Evolutionary conservation across 164 flowering plant genomes (phyloP).

Genomic region (Taxillus chinensis): DNA sequence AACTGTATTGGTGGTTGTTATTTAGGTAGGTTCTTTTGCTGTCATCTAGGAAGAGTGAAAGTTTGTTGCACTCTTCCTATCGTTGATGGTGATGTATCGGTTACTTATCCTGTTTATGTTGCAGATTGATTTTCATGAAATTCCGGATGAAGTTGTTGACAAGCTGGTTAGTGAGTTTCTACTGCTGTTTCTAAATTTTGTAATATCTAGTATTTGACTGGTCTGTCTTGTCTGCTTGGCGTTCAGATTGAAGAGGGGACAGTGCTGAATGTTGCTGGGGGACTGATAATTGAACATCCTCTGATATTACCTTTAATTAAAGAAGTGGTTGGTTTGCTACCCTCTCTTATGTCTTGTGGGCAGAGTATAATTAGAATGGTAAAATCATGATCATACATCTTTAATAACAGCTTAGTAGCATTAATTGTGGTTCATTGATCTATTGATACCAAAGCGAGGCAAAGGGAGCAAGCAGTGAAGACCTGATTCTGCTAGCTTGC

Average conservation of each 20-base stretch:
- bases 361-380: no score
- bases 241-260: slow-evolving; percentile 49
- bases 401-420: background rate
- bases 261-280: slow-evolving; percentile 59
- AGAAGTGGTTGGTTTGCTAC: slow-evolving; percentile 59
- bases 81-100: background rate
- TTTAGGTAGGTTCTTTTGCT: no score
- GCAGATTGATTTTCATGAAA: slow-evolving; percentile 82
- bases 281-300: slow-evolving; percentile 59
- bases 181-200: background rate
- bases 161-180: slow-evolving; percentile 44
- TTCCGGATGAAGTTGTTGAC: slow-evolving; percentile 76
- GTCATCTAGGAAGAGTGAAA: no score
- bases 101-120: slow-evolving; percentile 5
- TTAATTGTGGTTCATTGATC: background rate
- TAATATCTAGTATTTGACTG: background rate
- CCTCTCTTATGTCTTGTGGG: background rate
- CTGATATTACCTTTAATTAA: slow-evolving; percentile 55
- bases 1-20: no score
- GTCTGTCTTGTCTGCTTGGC: background rate
- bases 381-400: background rate
- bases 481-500: no score
- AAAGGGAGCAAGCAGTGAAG: no score
- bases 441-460: no score
- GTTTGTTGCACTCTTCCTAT: background rate